Evolutionary conservation across 2,329 filamentous ascomycete species (phyloP).

Genomic region (Apiospora arundinis): DNA sequence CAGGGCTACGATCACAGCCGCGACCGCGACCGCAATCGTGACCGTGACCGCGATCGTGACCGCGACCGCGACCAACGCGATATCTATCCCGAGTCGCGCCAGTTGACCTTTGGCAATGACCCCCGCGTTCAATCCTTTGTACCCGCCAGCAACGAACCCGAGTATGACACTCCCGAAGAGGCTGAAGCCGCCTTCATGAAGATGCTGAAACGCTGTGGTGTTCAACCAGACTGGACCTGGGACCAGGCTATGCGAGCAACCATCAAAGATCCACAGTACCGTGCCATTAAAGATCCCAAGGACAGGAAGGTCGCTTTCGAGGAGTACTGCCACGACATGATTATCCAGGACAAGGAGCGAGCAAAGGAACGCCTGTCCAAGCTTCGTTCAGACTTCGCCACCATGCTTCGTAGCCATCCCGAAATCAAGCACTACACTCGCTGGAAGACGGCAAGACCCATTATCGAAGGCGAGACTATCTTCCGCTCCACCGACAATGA

Average conservation of each 20-base stretch:
- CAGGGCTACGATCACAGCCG: conserved; percentile 30
- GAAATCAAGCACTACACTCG: conserved; percentile 97
- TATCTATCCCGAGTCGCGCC: conserved; percentile 59
- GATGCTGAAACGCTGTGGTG: conserved; percentile 81
- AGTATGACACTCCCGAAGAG: conserved; percentile 82
- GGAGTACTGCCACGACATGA: conserved; percentile 90
- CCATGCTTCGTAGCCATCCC: conserved; percentile 94
- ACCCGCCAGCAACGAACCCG: conserved; percentile 72
- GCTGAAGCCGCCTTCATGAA: conserved; percentile 94
- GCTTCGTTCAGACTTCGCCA: conserved; percentile 90
- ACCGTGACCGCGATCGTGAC: conserved; percentile 36
- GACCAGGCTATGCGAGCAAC: conserved; percentile 85
- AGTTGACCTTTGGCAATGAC: conserved; percentile 63
- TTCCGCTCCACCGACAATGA: conserved; percentile 92
- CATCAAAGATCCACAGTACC: conserved; percentile 90
- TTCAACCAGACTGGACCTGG: conserved; percentile 93
- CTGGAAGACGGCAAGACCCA: conserved; percentile 94
- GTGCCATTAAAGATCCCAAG: conserved; percentile 89
- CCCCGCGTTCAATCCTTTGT: conserved; percentile 64
- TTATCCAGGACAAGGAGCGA: conserved; percentile 90
- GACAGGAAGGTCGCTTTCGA: conserved; percentile 91
- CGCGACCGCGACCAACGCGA: conserved; percentile 46
- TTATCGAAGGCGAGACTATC: conserved; percentile 93
- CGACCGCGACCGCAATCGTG: conserved; percentile 23
- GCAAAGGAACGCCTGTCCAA: conserved; percentile 93